Evolutionary conservation across 2,329 filamentous ascomycete genomes (phyloP).

Genomic region (Pseudogymnoascus sp.): DNA sequence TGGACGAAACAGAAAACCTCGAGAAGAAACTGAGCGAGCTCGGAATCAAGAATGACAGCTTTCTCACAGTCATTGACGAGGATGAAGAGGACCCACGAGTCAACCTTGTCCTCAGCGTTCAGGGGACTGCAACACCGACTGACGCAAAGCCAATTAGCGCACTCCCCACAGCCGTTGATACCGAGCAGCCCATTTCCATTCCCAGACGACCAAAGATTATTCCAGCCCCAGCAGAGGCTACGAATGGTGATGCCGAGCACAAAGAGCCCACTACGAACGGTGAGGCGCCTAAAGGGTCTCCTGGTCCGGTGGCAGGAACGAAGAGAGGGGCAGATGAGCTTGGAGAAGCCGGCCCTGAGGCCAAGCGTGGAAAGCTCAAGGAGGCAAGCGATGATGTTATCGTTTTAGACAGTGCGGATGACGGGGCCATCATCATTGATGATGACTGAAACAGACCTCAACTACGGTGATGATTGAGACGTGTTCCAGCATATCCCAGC

Average conservation of each 20-base stretch:
- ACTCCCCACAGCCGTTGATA: constrained; percentile 25
- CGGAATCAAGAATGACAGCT: constrained; percentile 64
- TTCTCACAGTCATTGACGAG: constrained; percentile 77
- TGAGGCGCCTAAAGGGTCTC: background rate
- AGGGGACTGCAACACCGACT: constrained; percentile 35
- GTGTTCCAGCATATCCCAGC: background rate
- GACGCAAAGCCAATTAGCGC: constrained; percentile 47
- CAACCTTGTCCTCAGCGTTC: constrained; percentile 67
- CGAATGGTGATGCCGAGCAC: constrained; percentile 1
- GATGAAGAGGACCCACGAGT: constrained; percentile 67
- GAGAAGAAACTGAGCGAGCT: constrained; percentile 70
- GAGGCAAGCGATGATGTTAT: constrained; percentile 31
- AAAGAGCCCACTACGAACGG: background rate
- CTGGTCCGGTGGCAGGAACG: constrained; percentile 12
- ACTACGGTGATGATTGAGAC: background rate
- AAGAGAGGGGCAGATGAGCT: constrained; percentile 26
- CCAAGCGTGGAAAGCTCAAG: constrained; percentile 27
- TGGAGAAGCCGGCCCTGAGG: constrained; percentile 13
- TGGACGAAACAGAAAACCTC: constrained; percentile 81
- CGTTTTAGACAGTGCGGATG: constrained; percentile 31
- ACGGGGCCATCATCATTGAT: constrained; percentile 60
- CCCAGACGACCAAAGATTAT: background rate
- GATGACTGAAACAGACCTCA: constrained; percentile 40
- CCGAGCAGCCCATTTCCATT: background rate
- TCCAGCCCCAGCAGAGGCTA: background rate